phyloP scores from a whole-genome alignment of 768 basidiomycete genomes.

The Kwoniella dejecticola region DNA sequence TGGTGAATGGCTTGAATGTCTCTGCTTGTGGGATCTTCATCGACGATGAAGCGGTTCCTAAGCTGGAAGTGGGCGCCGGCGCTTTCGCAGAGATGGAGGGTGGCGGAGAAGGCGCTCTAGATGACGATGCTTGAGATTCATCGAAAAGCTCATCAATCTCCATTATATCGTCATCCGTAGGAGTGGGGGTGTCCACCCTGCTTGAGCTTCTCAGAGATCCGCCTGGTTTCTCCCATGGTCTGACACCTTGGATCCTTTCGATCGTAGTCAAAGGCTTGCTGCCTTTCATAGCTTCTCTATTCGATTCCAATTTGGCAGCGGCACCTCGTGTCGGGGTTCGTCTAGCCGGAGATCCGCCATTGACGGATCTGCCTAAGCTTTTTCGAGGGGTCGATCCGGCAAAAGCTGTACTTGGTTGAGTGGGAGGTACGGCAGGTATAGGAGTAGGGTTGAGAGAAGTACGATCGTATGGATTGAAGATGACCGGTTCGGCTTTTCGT shows the following conservation, averaged over 20 bases:
- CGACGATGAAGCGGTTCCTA: background rate
- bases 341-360: constrained; percentile 6
- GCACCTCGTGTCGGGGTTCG: constrained; percentile 41
- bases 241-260: constrained; percentile 28
- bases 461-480: constrained; percentile 46
- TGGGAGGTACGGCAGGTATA: constrained; percentile 15
- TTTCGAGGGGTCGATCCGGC: constrained; percentile 25
- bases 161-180: constrained; percentile 19
- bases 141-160: constrained; percentile 25
- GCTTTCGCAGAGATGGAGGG: background rate
- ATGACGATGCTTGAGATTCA: constrained; percentile 5
- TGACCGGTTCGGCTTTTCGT: constrained; percentile 19
- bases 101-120: constrained; percentile 8
- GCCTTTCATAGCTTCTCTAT: constrained; percentile 23
- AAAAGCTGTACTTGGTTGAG: constrained; percentile 7
- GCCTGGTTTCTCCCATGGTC: constrained; percentile 10
- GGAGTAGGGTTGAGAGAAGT: constrained; percentile 15
- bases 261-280: constrained; percentile 27
- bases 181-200: background rate
- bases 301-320: constrained; percentile 40
- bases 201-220: background rate
- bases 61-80: too few species aligned
- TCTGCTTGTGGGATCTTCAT: constrained; percentile 20
- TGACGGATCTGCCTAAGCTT: constrained; percentile 1
- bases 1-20: constrained; percentile 26